Base-by-base conservation (phyloP, 441 rosid genomes). In the Raphanus hybrid region DNA sequence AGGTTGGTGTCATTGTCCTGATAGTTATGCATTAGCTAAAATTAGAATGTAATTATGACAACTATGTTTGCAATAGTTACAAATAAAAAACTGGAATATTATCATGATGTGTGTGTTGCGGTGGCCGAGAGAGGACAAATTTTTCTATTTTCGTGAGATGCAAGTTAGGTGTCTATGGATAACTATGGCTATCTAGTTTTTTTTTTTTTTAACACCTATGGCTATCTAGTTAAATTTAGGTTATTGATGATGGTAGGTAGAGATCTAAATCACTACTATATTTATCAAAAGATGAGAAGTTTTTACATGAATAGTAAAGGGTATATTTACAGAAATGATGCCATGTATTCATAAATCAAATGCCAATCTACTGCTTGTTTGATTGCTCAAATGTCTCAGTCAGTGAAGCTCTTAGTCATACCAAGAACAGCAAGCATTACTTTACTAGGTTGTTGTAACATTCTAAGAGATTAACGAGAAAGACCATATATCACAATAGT, bases 301-400 rank as follows among this genome's bases (percentile, higher is more conserved):
- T 77, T 71, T 2, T 26, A 65, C 39, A 8, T 45, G 6, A 71
- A 71, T 57, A 65, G 71, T 39, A 77, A 18, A 70, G 66, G 2
- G 7, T 27, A 41, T 10, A 8, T 2, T 34, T 39, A 65, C 52
- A 58, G 7, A 77, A 70, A 2, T 12, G 14, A 62, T 50, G 45
- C 69, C 5, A 3, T 69, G 20, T 23, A 54, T 55, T 54, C 67
- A 70, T 43, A 77, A 27, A 18, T 57, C 16, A 12, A 8, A 70
- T 6, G 75, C 41, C 4, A 64, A 45, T 57, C 41, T 39, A 27
- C 6, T 15, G 64, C 15, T 62, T 50, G 8, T n/a, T 8, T 50
- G 18, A 69, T 69, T 29, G 35, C 26, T 58, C 26, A 61, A 8
- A 10, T 29, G 62, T 45, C 62, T 50, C 41, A 69, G 64, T 14